phyloP scores from a whole-genome alignment of 192 early-diverging fungal genomes.

The Haplosporangium gracile region DNA sequence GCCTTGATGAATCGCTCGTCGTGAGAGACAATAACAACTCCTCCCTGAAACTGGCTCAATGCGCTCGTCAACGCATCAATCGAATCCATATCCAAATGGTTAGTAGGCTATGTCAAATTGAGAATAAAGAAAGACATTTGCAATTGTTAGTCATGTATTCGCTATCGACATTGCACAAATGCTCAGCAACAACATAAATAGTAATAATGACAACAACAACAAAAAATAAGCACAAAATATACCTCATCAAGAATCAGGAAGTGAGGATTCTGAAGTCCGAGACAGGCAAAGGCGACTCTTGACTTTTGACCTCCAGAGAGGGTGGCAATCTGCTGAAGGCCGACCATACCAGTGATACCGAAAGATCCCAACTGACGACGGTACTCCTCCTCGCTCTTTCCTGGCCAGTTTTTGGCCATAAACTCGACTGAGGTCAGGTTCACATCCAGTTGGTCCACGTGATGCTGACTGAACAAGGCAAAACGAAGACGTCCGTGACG shows the following conservation, averaged over 20 bases:
- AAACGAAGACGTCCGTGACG: conserved; percentile 95
- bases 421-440: conserved; percentile 87
- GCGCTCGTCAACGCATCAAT: conserved; percentile 95
- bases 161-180: conserved; percentile 50
- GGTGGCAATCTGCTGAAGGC: conserved; percentile 94
- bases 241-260: conserved; percentile 97
- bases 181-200: conserved; percentile 63
- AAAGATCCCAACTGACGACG: conserved; percentile 93
- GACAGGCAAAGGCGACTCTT: conserved; percentile 95
- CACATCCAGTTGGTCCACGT: conserved; percentile 97
- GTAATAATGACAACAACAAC: conserved; percentile 62
- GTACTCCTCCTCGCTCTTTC: conserved; percentile 95
- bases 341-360: conserved; percentile 97
- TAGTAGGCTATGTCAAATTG: conserved; percentile 80
- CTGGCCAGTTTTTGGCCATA: conserved; percentile 90
- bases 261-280: conserved; percentile 92
- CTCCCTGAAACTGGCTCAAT: conserved; percentile 90
- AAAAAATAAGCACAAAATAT: conserved; percentile 61
- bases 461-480: conserved; percentile 97
- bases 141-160: not conserved
- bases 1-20: conserved; percentile 95
- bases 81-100: conserved; percentile 91
- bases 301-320: conserved; percentile 98
- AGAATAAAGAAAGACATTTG: conserved; percentile 24
- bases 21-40: conserved; percentile 96